These are phyloP conservation scores for Lentinula detonsa DNA, from an alignment of 768 basidiomycete genomes.

Conservation along the genomic window DNA sequence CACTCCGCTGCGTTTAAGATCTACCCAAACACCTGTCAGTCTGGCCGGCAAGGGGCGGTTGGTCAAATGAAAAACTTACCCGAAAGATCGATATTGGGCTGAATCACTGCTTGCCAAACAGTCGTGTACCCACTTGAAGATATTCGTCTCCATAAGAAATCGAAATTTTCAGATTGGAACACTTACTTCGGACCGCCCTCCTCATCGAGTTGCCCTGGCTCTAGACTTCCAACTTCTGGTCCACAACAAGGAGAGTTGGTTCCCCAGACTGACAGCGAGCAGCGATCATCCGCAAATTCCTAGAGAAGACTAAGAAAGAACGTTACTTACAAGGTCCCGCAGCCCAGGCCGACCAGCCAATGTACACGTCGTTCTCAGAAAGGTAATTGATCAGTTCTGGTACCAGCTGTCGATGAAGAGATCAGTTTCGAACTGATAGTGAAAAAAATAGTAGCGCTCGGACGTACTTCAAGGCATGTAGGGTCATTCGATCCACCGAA, in stretches of 20 bases:
- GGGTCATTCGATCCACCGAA: conserved; percentile 40
- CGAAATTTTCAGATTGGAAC: not conserved
- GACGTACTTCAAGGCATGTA: conserved; percentile 31
- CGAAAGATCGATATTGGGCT: not conserved
- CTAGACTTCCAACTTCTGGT: conserved; percentile 34
- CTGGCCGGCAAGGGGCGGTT: not conserved
- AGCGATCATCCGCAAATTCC: not conserved
- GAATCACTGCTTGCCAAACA: conserved; percentile 3
- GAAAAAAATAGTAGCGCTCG: not conserved
- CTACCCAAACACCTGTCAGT: not conserved
- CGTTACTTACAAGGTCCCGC: conserved; percentile 34
- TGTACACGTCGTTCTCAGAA: conserved; percentile 35
- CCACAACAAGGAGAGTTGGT: conserved; percentile 37
- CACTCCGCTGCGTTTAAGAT: not conserved
- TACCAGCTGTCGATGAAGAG: conserved; percentile 17
- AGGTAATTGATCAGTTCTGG: conserved; percentile 36
- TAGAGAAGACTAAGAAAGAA: not conserved
- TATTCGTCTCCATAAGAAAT: not conserved
- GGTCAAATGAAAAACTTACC: not conserved
- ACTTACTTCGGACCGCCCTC: conserved; percentile 31
- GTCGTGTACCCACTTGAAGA: conserved; percentile 1
- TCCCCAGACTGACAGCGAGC: conserved; percentile 31
- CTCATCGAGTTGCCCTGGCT: conserved; percentile 33
- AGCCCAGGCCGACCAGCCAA: conserved; percentile 44
- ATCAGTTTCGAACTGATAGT: not conserved